phyloP scores from a whole-genome alignment of 2,329 filamentous ascomycete genomes.

The Fonsecaea pedrosoi region DNA sequence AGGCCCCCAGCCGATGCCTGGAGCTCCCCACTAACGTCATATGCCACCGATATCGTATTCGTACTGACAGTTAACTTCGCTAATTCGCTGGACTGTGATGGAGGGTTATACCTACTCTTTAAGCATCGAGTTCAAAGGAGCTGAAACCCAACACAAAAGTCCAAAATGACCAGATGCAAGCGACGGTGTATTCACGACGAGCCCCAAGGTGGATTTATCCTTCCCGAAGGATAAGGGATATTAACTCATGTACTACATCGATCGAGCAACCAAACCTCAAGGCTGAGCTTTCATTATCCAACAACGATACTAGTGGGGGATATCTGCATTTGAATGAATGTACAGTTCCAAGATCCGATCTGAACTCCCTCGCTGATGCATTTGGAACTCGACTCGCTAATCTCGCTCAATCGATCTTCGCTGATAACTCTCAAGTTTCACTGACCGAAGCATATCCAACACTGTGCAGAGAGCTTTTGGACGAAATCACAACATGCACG shows the following conservation, averaged over 20 bases:
- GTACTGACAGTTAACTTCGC: neutral
- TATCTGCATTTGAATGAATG: constrained; percentile 11
- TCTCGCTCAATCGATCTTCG: constrained; percentile 14
- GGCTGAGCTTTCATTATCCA: constrained; percentile 9
- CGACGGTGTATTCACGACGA: neutral
- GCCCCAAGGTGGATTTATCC: neutral
- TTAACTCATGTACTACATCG: neutral
- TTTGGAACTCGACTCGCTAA: constrained; percentile 19
- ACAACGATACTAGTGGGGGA: constrained; percentile 6
- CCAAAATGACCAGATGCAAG: neutral
- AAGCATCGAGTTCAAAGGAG: neutral
- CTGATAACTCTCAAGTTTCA: constrained; percentile 5
- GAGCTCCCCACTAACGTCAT: neutral
- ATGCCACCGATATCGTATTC: neutral
- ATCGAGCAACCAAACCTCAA: neutral
- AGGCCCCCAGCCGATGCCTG: neutral
- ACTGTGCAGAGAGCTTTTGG: constrained; percentile 17
- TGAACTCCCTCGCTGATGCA: constrained; percentile 21
- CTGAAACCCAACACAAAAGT: neutral
- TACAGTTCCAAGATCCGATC: constrained; percentile 9
- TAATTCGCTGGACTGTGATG: neutral
- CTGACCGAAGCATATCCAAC: constrained; percentile 16
- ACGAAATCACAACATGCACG: constrained; percentile 8
- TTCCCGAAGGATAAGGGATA: neutral
- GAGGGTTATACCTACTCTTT: neutral